Evolutionary conservation across 129 eudicot genomes (phyloP).

Genomic region (Helianthus tuberosus): DNA sequence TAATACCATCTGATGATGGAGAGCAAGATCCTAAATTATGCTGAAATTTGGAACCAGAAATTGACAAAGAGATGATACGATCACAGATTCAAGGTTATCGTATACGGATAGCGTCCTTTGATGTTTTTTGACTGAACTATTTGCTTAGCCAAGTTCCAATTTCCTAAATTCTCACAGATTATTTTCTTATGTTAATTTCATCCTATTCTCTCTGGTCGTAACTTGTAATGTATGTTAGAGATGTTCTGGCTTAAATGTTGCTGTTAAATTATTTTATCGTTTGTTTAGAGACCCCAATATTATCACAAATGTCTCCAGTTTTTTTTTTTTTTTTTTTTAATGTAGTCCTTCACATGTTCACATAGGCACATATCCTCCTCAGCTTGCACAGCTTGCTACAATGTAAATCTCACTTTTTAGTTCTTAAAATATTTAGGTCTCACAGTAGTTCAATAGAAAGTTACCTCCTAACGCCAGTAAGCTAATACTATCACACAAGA

Average conservation of each 20-base stretch:
- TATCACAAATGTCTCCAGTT: not conserved
- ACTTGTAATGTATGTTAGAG: not conserved
- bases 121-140: not conserved
- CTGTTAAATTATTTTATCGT: not conserved
- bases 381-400: conserved; percentile 1
- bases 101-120: not conserved
- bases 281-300: not conserved
- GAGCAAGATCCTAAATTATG: not conserved
- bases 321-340: no score
- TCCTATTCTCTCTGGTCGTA: not conserved
- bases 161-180: not conserved
- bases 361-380: not conserved
- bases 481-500: not conserved
- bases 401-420: conserved; percentile 10
- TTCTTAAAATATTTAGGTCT: not conserved
- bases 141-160: not conserved
- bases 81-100: not conserved
- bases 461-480: not conserved
- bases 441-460: not conserved
- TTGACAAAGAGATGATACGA: not conserved
- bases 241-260: not conserved
- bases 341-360: not conserved
- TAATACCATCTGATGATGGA: not conserved
- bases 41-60: conserved; percentile 4
- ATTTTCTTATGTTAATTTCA: conserved; percentile 1